Percentiles rank a stretch among this genome's conserved stretches.
Evolutionary conservation across 1,139 yeast species (phyloP).

Genomic region (Kurtzmaniella quercitrusa): DNA sequence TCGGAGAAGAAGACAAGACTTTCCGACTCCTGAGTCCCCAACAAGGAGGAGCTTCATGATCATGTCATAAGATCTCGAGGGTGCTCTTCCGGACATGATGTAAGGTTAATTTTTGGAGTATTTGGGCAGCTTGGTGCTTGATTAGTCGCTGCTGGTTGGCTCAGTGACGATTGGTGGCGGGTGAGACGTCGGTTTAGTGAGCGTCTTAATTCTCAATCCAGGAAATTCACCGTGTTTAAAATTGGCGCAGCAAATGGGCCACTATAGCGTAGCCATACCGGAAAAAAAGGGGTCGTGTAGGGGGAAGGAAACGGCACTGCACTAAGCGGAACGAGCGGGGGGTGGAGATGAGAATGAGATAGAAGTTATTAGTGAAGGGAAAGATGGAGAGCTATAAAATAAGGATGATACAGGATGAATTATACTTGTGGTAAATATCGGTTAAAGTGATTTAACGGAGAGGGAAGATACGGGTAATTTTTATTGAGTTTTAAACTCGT

Average conservation of each 20-base stretch:
- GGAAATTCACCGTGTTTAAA: not conserved
- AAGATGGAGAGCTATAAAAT: not conserved
- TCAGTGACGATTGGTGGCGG: no score
- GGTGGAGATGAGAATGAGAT: not conserved
- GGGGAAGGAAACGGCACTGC: not conserved
- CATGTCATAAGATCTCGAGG: slow-evolving; percentile 84
- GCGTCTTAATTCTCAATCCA: not conserved
- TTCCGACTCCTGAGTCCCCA: slow-evolving; percentile 97
- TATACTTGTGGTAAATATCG: no score
- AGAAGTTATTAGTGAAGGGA: not conserved
- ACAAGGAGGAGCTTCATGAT: slow-evolving; percentile 90
- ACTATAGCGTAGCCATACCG: not conserved
- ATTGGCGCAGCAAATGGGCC: not conserved
- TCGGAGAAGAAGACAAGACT: slow-evolving; percentile 88
- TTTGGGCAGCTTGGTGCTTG: not conserved
- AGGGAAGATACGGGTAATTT: no score
- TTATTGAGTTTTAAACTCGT: no score
- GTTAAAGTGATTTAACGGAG: no score
- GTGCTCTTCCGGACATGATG: slow-evolving; percentile 54
- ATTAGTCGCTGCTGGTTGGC: not conserved
- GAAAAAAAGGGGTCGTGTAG: not conserved
- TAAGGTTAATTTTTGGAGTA: not conserved
- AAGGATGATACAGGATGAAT: not conserved
- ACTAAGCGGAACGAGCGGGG: not conserved
- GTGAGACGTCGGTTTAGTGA: not conserved